Conservation (phyloP, 345 rosid genomes). For the Eucalyptus caleyi region DNA sequence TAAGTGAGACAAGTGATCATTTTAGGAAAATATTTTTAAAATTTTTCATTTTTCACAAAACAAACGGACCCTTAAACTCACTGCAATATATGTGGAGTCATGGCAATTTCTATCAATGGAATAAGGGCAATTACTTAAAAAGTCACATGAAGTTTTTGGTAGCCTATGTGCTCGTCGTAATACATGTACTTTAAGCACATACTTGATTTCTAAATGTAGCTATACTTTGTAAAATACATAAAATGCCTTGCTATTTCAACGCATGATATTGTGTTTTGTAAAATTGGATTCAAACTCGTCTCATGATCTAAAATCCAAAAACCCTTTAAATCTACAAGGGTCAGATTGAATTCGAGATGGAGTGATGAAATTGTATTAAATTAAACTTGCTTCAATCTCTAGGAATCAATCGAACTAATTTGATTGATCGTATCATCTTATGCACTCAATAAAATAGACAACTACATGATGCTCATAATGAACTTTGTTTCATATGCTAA, state of each 20-base stretch:
- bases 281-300: not conserved
- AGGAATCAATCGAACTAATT: not conserved
- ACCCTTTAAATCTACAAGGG: not conserved
- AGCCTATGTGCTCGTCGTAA: not conserved
- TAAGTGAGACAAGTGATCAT: fast-evolving
- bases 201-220: not conserved
- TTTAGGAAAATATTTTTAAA: not conserved
- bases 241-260: not conserved
- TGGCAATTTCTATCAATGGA: not conserved
- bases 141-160: not conserved
- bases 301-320: not conserved
- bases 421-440: not conserved
- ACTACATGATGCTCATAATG: not conserved
- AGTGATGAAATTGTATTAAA: not conserved
- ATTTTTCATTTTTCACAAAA: too few relatives aligned
- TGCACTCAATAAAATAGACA: not conserved
- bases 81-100: not conserved
- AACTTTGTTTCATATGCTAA: not conserved
- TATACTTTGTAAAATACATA: not conserved
- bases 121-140: not conserved
- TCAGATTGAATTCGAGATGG: not conserved
- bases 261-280: not conserved
- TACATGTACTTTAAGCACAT: not conserved
- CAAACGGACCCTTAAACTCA: not conserved
- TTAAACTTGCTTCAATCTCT: not conserved